These are phyloP conservation scores for Aspergillus sp. DNA, from an alignment of 2,329 filamentous ascomycete genomes.

Conservation along the genomic window DNA sequence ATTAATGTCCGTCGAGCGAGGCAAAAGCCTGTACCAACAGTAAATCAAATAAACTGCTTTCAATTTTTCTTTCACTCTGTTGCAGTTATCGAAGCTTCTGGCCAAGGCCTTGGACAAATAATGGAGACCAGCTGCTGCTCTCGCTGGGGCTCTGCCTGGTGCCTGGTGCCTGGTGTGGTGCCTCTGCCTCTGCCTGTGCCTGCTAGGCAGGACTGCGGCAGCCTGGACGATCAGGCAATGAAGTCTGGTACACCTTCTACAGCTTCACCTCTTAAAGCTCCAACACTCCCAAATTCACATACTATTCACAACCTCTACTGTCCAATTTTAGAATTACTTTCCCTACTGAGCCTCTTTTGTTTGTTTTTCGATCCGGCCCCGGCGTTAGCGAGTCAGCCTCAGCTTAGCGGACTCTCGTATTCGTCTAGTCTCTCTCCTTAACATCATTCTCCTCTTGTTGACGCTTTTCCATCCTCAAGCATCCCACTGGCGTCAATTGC, in stretches of 20 bases:
- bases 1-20: too few relatives aligned
- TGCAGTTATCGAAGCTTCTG: background rate
- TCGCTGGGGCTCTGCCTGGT: background rate
- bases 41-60: too few relatives aligned
- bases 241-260: background rate
- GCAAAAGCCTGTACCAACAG: too few relatives aligned
- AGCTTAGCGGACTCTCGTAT: background rate
- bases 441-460: background rate
- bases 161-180: background rate
- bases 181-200: background rate
- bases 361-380: background rate
- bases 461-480: background rate
- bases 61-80: too few relatives aligned
- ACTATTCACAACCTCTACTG: background rate
- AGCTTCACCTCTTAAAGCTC: background rate
- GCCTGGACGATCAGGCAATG: slow-evolving; percentile 8
- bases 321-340: background rate
- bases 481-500: background rate
- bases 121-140: background rate
- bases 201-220: slow-evolving; percentile 3
- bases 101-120: background rate
- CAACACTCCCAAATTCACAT: too few relatives aligned
- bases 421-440: background rate
- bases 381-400: background rate
- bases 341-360: background rate